Evolutionary conservation across 2,329 filamentous ascomycete species (phyloP).

Genomic region (Leptographium procerum): DNA sequence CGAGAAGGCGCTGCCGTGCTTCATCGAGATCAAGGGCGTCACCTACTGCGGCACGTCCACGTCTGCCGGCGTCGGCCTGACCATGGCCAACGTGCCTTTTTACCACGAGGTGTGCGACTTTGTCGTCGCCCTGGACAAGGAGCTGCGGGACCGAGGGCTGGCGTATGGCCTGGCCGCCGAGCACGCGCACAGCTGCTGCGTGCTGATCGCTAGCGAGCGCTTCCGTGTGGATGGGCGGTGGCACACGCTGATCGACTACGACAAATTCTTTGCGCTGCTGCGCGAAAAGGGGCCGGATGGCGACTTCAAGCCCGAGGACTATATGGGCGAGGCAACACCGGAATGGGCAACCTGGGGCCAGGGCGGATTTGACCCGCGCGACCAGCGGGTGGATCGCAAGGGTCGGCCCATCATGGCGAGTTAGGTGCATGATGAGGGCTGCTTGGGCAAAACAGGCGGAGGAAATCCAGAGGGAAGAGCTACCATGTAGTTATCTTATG

Average conservation of each 20-base stretch:
- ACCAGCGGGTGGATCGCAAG: conserved; percentile 79
- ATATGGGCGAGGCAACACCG: conserved; percentile 72
- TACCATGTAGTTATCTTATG: no score
- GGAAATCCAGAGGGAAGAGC: no score
- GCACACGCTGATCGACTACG: conserved; percentile 88
- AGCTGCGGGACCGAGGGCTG: conserved; percentile 58
- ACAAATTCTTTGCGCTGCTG: conserved; percentile 73
- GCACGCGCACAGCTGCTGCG: conserved; percentile 89
- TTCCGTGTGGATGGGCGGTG: conserved; percentile 70
- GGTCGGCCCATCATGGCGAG: conserved; percentile 50
- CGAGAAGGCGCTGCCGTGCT: conserved; percentile 75
- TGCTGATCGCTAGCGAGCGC: conserved; percentile 70
- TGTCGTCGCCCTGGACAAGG: conserved; percentile 60
- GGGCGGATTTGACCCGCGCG: conserved; percentile 85
- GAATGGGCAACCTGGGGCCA: conserved; percentile 95
- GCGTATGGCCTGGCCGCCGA: conserved; percentile 87
- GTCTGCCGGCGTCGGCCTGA: conserved; percentile 71
- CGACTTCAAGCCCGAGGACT: conserved; percentile 79
- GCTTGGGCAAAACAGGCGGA: background rate
- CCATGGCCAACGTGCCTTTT: conserved; percentile 96
- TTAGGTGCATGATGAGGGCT: background rate
- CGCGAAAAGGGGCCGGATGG: conserved; percentile 55
- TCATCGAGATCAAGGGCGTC: conserved; percentile 92
- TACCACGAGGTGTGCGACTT: conserved; percentile 84
- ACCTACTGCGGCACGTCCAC: conserved; percentile 92